Evolutionary conservation across 1,284 basidiomycete species (phyloP).

Genomic region (Apiotrichum akiyoshidainum): DNA sequence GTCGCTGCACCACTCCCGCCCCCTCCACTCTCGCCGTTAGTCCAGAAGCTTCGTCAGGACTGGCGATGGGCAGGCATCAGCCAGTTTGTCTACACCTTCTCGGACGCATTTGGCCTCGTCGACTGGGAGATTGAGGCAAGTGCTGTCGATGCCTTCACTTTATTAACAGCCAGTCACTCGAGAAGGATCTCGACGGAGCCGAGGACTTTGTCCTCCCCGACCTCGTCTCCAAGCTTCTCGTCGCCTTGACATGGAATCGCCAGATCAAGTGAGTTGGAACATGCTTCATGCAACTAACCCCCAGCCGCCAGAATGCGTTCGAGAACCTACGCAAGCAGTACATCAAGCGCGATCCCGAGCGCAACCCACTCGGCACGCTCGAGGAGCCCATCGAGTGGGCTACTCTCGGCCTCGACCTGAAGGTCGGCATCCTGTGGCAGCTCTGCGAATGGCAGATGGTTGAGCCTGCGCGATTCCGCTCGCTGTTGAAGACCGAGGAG

Average conservation of each 20-base stretch:
- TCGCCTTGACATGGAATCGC: constrained; percentile 54
- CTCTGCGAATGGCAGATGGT: constrained; percentile 58
- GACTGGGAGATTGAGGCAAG: constrained; percentile 50
- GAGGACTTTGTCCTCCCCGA: constrained; percentile 51
- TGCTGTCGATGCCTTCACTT: neutral
- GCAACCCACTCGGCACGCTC: constrained; percentile 40
- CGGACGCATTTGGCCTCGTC: constrained; percentile 46
- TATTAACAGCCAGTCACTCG: constrained; percentile 41
- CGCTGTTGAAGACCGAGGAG: constrained; percentile 53
- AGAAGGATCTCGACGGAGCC: constrained; percentile 53
- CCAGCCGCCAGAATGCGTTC: constrained; percentile 45
- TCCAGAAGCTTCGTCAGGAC: constrained; percentile 44
- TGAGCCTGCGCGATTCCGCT: constrained; percentile 55
- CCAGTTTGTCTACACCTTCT: constrained; percentile 50
- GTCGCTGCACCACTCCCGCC: constrained; percentile 29
- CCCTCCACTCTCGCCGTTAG: constrained; percentile 44
- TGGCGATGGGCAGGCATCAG: constrained; percentile 50
- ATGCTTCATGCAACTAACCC: neutral
- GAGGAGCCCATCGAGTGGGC: constrained; percentile 52
- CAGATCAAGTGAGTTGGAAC: constrained; percentile 54
- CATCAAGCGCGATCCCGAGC: constrained; percentile 40
- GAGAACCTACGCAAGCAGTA: constrained; percentile 49
- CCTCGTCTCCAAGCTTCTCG: constrained; percentile 52
- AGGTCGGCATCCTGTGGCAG: constrained; percentile 52
- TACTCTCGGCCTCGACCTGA: constrained; percentile 52